A percentile compares a stretch with the other conserved stretches of the same genome.
phyloP scores from a whole-genome alignment of 2,329 filamentous ascomycete species.

The Fusarium anthophilum region DNA sequence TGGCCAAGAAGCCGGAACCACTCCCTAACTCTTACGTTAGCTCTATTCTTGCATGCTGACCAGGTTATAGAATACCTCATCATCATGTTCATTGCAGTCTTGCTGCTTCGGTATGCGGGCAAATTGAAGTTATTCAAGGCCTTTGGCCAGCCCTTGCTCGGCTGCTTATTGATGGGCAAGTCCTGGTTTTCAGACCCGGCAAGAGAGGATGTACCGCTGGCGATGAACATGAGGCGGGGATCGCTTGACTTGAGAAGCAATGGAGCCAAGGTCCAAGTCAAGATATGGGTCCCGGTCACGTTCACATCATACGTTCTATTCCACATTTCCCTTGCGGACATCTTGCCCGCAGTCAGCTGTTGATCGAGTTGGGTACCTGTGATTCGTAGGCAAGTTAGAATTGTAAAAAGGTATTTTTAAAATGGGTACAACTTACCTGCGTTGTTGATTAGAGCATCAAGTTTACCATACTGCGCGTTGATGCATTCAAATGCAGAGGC shows the following conservation, averaged over 20 bases:
- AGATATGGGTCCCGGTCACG: background rate
- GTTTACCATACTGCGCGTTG: background rate
- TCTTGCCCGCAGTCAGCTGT: background rate
- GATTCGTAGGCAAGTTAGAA: background rate
- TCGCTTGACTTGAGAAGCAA: background rate
- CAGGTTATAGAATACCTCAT: background rate
- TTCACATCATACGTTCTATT: background rate
- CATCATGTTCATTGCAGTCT: background rate
- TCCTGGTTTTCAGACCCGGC: background rate
- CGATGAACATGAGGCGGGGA: background rate
- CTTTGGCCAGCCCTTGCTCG: background rate
- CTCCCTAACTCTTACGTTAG: background rate
- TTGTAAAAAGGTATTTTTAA: rapidly evolving
- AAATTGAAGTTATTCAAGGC: background rate
- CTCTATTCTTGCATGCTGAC: rapidly evolving
- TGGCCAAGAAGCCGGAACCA: background rate
- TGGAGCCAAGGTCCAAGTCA: background rate
- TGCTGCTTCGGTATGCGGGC: background rate
- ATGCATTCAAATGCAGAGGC: background rate
- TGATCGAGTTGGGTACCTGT: background rate
- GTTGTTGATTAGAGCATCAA: background rate
- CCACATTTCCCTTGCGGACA: background rate
- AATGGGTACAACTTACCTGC: background rate
- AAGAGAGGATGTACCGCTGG: background rate
- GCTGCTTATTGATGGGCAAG: background rate